Percentiles rank a stretch among this genome's conserved stretches.
Conservation (phyloP, 257 asterid genomes). For the Salvia splendens region DNA sequence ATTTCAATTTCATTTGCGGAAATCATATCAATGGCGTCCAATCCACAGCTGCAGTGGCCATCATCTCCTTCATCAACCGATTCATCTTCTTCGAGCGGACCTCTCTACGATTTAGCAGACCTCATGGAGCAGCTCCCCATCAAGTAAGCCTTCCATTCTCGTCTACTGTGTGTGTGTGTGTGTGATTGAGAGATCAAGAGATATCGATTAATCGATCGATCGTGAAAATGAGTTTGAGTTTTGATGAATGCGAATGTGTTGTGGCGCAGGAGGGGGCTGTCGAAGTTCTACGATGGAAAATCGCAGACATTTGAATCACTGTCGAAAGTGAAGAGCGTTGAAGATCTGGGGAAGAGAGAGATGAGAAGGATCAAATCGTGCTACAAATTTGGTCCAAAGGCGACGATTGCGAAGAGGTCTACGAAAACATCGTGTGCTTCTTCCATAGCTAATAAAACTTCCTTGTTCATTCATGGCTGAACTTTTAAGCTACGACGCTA, state of each 20-base stretch:
- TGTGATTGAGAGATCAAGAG: background rate
- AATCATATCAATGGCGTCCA: background rate
- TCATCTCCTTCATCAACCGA: slow-evolving; percentile 18
- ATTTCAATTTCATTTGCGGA: background rate
- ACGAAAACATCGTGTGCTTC: slow-evolving; percentile 30
- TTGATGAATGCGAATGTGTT: background rate
- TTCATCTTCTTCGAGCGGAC: slow-evolving; percentile 35
- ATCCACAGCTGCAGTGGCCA: background rate
- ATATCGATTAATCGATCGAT: background rate
- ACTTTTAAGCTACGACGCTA: no score
- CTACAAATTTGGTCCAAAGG: slow-evolving; percentile 52
- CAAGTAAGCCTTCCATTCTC: slow-evolving; percentile 40
- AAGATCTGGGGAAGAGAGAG: slow-evolving; percentile 64
- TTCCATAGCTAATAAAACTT: background rate
- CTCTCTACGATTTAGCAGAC: slow-evolving; percentile 48
- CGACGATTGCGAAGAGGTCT: slow-evolving; percentile 55
- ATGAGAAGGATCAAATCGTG: slow-evolving; percentile 52
- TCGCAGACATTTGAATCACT: slow-evolving; percentile 58
- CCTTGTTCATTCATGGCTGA: no score
- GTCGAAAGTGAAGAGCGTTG: slow-evolving; percentile 44
- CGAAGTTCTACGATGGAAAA: slow-evolving; percentile 63
- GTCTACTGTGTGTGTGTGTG: background rate
- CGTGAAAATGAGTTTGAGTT: background rate
- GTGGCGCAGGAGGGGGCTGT: slow-evolving; percentile 60
- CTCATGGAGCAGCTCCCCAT: slow-evolving; percentile 70